phyloP scores from a whole-genome alignment of 352 stramenopile species.

The Globisporangium lucens region DNA sequence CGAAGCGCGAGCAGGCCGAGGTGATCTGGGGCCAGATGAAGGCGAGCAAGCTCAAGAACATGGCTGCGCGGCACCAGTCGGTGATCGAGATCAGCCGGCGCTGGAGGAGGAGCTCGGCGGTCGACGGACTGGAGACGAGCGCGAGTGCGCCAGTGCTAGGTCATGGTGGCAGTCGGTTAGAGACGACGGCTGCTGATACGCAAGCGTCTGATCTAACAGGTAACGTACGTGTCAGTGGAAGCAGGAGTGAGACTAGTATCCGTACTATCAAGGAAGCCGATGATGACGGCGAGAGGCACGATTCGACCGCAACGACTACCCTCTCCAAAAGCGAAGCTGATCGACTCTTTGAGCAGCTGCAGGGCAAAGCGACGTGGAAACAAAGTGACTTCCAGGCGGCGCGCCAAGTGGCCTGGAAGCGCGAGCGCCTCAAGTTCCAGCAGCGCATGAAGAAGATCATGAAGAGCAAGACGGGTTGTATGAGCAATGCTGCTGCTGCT shows the following conservation, averaged over 20 bases:
- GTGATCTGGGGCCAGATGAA: constrained; percentile 64
- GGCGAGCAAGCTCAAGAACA: constrained; percentile 34
- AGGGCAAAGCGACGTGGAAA: constrained; percentile 67
- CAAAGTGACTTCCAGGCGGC: constrained; percentile 71
- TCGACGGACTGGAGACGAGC: constrained; percentile 15
- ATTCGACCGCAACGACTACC: neutral
- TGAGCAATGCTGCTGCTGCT: neutral
- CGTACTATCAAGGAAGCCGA: neutral
- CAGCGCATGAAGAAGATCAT: constrained; percentile 71
- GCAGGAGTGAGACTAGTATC: neutral
- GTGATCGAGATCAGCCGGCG: constrained; percentile 20
- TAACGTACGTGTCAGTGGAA: neutral
- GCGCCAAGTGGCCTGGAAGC: constrained; percentile 59
- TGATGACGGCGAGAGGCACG: neutral
- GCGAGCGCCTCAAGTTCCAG: constrained; percentile 65
- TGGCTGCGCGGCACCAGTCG: constrained; percentile 22
- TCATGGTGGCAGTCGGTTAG: neutral
- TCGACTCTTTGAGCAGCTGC: constrained; percentile 66
- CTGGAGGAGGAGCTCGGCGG: constrained; percentile 12
- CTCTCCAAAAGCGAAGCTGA: constrained; percentile 18
- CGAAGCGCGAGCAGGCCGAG: constrained; percentile 50
- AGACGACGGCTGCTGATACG: neutral
- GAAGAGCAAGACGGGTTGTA: constrained; percentile 34
- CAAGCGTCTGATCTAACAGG: neutral
- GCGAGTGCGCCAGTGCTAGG: constrained; percentile 27